Conservation (phyloP, 345 rosid species). For the Salix arbutifolia region DNA sequence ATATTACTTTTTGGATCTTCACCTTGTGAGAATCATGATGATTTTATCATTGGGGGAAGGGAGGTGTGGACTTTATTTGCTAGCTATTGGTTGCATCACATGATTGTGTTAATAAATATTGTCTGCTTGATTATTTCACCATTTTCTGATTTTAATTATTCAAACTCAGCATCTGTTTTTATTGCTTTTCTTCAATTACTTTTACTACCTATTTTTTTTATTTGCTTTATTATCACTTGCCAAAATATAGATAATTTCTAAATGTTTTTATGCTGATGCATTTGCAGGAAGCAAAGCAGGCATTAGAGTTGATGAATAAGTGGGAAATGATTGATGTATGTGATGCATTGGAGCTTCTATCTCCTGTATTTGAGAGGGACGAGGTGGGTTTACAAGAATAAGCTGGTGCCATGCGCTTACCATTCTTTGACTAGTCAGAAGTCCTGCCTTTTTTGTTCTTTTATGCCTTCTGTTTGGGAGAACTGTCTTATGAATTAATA, state of each 20-base stretch:
- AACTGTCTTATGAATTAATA: not conserved
- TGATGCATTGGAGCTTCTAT: slow-evolving; percentile 93
- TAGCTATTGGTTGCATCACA: not conserved
- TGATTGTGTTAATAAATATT: not conserved
- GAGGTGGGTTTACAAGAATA: slow-evolving; percentile 50
- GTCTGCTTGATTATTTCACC: not conserved
- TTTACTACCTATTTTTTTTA: not conserved
- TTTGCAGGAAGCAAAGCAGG: slow-evolving; percentile 96
- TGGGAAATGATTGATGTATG: slow-evolving; percentile 92
- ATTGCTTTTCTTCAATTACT: not conserved
- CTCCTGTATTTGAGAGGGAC: slow-evolving; percentile 93
- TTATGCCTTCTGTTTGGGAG: not conserved
- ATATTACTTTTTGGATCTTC: not conserved
- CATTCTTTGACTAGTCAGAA: not conserved
- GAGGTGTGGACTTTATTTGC: not conserved
- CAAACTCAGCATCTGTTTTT: not conserved
- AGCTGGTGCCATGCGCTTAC: not conserved
- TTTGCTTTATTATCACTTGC: not conserved
- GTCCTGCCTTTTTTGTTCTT: not conserved
- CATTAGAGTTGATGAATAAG: slow-evolving; percentile 78
- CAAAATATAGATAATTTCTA: not conserved
- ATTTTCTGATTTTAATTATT: not conserved
- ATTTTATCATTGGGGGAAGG: not conserved
- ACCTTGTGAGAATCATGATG: not conserved
- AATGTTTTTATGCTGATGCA: slow-evolving; percentile 14